phyloP scores from a whole-genome alignment of 225 moss, liverwort and hornwort genomes.

The Lunularia cruciata region DNA sequence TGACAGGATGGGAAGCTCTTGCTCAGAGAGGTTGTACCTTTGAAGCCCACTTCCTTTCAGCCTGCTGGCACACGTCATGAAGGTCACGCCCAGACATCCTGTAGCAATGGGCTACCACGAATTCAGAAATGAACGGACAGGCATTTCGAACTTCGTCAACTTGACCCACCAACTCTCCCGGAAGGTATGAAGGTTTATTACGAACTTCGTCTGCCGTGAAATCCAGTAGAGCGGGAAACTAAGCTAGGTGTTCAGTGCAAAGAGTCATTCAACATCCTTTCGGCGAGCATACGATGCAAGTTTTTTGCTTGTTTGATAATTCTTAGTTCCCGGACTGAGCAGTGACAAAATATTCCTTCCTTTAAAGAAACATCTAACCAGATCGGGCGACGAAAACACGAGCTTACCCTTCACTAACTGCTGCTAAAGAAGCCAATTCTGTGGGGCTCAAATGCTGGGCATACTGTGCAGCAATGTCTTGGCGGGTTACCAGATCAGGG shows the following conservation, averaged over 20 bases:
- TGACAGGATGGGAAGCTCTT: neutral
- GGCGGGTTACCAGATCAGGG: conserved; percentile 67
- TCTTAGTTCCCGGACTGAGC: too few species aligned
- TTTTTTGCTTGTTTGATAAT: too few species aligned
- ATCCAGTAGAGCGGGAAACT: too few species aligned
- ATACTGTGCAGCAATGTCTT: conserved; percentile 78
- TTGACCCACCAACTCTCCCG: too few species aligned
- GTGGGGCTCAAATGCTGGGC: conserved; percentile 62
- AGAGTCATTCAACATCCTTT: too few species aligned
- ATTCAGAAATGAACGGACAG: too few species aligned
- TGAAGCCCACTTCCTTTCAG: conserved; percentile 84
- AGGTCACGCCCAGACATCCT: conserved; percentile 89
- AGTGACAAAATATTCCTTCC: neutral
- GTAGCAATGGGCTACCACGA: conserved; percentile 5
- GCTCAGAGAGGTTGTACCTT: conserved; percentile 61
- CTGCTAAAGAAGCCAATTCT: conserved; percentile 65
- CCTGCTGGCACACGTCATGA: conserved; percentile 79
- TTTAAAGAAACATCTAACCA: neutral
- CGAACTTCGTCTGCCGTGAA: too few species aligned
- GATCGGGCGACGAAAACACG: neutral
- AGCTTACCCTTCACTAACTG: conserved; percentile 63
- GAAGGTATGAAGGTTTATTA: too few species aligned
- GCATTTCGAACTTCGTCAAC: too few species aligned
- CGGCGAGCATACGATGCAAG: too few species aligned
- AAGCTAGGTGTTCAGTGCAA: too few species aligned